Evolutionary conservation across 768 basidiomycete species (phyloP).

Genomic region (Astraeus odoratus): DNA sequence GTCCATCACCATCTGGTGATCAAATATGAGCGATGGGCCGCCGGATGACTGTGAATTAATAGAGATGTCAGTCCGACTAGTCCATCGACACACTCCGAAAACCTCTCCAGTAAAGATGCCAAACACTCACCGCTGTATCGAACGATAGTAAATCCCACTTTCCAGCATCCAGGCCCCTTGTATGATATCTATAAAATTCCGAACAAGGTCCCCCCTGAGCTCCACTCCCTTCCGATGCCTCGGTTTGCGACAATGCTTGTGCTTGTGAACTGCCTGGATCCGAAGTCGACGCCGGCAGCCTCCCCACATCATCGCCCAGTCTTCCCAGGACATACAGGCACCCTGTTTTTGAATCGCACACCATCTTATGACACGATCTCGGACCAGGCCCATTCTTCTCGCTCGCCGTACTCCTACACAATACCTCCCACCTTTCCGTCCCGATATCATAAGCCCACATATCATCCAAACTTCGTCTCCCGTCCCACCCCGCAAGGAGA

Average conservation of each 20-base stretch:
- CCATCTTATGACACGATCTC: slow-evolving; percentile 78
- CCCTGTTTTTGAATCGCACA: slow-evolving; percentile 64
- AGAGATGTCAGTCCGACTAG: not conserved
- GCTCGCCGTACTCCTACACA: slow-evolving; percentile 47
- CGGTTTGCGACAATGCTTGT: slow-evolving; percentile 30
- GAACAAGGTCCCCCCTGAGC: slow-evolving; percentile 33
- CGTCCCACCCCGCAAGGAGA: slow-evolving; percentile 77
- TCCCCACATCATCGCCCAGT: slow-evolving; percentile 45
- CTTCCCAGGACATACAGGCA: slow-evolving; percentile 70
- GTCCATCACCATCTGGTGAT: slow-evolving; percentile 80
- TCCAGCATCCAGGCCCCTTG: slow-evolving; percentile 50
- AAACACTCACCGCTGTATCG: slow-evolving; percentile 53
- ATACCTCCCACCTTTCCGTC: slow-evolving; percentile 52
- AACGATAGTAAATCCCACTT: slow-evolving; percentile 67
- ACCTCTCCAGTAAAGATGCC: not conserved
- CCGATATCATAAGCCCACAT: slow-evolving; percentile 69
- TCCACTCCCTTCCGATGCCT: slow-evolving; percentile 20
- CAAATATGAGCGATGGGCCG: slow-evolving; percentile 69
- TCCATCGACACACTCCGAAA: not conserved
- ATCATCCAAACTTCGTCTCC: slow-evolving; percentile 64
- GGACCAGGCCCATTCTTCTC: slow-evolving; percentile 64
- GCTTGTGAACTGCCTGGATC: slow-evolving; percentile 5
- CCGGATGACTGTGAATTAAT: slow-evolving; percentile 42
- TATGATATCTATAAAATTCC: slow-evolving; percentile 75
- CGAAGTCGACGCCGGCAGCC: slow-evolving; percentile 3